Evolutionary conservation across 2,329 filamentous ascomycete genomes (phyloP).

Genomic region (Pleurostoma richardsiae): DNA sequence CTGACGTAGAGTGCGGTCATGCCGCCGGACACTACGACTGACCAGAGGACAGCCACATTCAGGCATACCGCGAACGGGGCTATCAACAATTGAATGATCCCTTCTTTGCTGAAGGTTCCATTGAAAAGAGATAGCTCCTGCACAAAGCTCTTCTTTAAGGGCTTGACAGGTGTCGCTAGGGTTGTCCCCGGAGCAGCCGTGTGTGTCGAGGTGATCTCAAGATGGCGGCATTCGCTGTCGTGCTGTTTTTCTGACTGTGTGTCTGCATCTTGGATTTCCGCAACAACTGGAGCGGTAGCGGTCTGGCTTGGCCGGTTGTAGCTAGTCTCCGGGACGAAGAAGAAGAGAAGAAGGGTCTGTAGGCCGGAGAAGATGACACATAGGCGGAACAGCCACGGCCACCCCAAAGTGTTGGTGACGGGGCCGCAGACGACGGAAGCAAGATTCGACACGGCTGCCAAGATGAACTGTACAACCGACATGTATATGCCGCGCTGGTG

Average conservation of each 20-base stretch:
- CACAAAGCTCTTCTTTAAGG: conserved; percentile 1
- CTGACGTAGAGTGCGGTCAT: conserved; percentile 29
- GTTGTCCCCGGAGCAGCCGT: no score
- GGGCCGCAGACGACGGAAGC: conserved; percentile 12
- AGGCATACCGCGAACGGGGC: conserved; percentile 29
- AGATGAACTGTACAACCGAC: conserved; percentile 10
- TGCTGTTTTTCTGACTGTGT: no score
- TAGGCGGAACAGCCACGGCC: conserved; percentile 26
- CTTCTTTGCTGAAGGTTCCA: not conserved
- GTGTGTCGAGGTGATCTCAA: no score
- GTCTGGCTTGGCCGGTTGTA: conserved; percentile 19
- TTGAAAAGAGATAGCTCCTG: not conserved
- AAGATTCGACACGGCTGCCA: conserved; percentile 11
- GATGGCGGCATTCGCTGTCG: no score
- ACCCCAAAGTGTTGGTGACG: conserved; percentile 14
- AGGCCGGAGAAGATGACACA: conserved; percentile 24
- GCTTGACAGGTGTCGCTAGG: no score
- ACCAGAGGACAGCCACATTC: conserved; percentile 31
- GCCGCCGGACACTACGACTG: conserved; percentile 27
- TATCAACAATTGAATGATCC: not conserved
- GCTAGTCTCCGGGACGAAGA: conserved; percentile 32
- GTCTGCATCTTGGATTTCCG: no score
- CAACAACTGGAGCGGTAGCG: no score
- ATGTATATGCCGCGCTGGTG: conserved; percentile 18
- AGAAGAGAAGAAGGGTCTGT: conserved; percentile 21